Conservation (phyloP, 805 yeast genomes). For the Zygosaccharomyces bailii region DNA sequence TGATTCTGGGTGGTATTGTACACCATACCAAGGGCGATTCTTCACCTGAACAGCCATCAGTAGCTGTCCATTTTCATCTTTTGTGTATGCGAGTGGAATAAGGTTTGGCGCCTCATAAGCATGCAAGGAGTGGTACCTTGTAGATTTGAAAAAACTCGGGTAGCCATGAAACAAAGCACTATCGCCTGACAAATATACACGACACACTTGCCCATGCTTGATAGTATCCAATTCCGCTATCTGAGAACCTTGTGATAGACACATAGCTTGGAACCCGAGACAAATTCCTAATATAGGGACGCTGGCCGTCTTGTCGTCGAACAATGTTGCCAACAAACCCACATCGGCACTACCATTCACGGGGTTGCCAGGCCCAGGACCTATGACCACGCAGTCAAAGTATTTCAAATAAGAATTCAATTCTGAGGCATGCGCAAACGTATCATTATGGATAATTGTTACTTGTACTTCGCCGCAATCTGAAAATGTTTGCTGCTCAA, state of each 20-base stretch:
- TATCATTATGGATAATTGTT: slow-evolving; percentile 38
- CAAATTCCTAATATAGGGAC: slow-evolving; percentile 88
- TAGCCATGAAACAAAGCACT: slow-evolving; percentile 40
- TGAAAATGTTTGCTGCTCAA: slow-evolving; percentile 47
- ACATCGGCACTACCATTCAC: slow-evolving; percentile 50
- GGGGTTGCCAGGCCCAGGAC: slow-evolving; percentile 99
- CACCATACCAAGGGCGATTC: slow-evolving; percentile 74
- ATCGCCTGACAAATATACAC: slow-evolving; percentile 33
- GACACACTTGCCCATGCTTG: slow-evolving; percentile 82
- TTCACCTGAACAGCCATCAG: slow-evolving; percentile 79
- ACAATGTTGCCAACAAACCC: slow-evolving; percentile 65
- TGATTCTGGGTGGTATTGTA: slow-evolving; percentile 97
- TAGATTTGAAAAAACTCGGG: slow-evolving; percentile 54
- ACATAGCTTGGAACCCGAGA: slow-evolving; percentile 84
- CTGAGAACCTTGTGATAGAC: slow-evolving; percentile 55
- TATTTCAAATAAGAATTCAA: slow-evolving; percentile 44
- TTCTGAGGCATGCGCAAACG: slow-evolving; percentile 34
- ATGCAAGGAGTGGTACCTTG: slow-evolving; percentile 84
- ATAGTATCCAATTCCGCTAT: slow-evolving; percentile 54
- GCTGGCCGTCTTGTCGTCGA: slow-evolving; percentile 33
- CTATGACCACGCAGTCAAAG: slow-evolving; percentile 77
- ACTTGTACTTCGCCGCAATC: slow-evolving; percentile 27
- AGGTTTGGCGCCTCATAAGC: slow-evolving; percentile 34
- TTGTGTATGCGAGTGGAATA: slow-evolving; percentile 59
- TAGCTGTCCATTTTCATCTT: slow-evolving; percentile 42